These are phyloP conservation scores for Trichoderma afroharzianum DNA, from an alignment of 2,329 filamentous ascomycete genomes.

Conservation along the genomic window DNA sequence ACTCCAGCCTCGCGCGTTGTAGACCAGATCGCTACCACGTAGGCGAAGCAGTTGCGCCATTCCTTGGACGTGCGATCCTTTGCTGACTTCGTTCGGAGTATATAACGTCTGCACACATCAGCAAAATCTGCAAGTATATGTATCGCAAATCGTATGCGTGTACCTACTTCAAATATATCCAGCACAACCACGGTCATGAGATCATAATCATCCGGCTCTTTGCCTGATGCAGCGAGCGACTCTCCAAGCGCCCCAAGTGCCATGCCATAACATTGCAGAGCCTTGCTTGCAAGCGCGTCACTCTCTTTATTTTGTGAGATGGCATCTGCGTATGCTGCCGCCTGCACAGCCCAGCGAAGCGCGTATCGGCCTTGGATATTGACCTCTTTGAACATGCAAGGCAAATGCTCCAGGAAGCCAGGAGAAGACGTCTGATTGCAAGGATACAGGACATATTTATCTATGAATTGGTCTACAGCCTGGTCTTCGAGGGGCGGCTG, in stretches of 20 bases:
- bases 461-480: constrained; percentile 33
- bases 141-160: neutral
- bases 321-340: constrained; percentile 33
- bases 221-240: constrained; percentile 29
- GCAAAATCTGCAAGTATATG: too few species aligned
- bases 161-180: constrained; percentile 38
- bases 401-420: constrained; percentile 39
- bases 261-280: constrained; percentile 34
- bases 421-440: constrained; percentile 29
- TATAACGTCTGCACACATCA: constrained; percentile 30
- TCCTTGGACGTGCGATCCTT: constrained; percentile 36
- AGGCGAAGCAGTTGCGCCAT: constrained; percentile 40
- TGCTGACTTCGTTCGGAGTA: constrained; percentile 24
- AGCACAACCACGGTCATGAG: constrained; percentile 40
- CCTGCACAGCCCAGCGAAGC: constrained; percentile 37
- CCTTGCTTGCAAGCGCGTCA: constrained; percentile 21
- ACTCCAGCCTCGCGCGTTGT: constrained; percentile 37
- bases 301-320: constrained; percentile 23
- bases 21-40: constrained; percentile 33
- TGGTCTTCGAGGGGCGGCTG: constrained; percentile 25
- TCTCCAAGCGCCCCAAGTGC: constrained; percentile 33
- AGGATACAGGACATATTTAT: constrained; percentile 38
- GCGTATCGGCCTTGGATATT: constrained; percentile 36
- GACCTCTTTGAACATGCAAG: constrained; percentile 36
- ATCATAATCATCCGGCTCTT: constrained; percentile 37